Percentiles rank a stretch among this genome's conserved stretches.
Conservation (phyloP, 805 yeast species). For the Zygosaccharomyces rouxii region DNA sequence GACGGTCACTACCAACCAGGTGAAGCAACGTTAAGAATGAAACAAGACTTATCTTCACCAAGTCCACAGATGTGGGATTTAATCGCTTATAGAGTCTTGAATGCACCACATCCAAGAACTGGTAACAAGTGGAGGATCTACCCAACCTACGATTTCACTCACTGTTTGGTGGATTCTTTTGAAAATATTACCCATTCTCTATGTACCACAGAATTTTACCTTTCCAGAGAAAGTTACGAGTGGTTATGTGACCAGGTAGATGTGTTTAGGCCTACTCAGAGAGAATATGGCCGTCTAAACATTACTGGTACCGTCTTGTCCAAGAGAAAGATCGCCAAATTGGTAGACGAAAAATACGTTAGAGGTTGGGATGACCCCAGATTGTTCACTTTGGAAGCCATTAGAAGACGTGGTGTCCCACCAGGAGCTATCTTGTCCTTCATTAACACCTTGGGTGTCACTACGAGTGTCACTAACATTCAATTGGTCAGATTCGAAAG, state of each 20-base stretch:
- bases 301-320: conserved; percentile 92
- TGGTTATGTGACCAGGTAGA: conserved; percentile 96
- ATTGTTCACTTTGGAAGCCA: conserved; percentile 87
- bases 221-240: conserved; percentile 92
- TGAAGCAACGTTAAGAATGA: conserved; percentile 94
- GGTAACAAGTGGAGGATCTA: conserved; percentile 97
- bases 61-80: conserved; percentile 99
- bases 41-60: conserved; percentile 83
- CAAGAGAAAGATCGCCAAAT: conserved; percentile 91
- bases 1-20: conserved; percentile 87
- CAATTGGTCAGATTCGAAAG: conserved; percentile 87
- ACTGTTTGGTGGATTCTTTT: conserved; percentile 96
- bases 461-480: conserved; percentile 87
- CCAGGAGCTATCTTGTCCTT: conserved; percentile 95
- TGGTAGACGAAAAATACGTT: conserved; percentile 75
- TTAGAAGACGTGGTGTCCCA: conserved; percentile 96
- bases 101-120: conserved; percentile 93
- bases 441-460: conserved; percentile 93
- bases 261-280: conserved; percentile 96
- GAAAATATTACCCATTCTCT: conserved; percentile 94
- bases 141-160: conserved; percentile 98
- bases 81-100: conserved; percentile 90
- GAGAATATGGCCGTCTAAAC: conserved; percentile 96
- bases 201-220: conserved; percentile 91
- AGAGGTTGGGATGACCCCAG: conserved; percentile 99